Evolutionary conservation across 2,329 filamentous ascomycete species (phyloP), one percentile per base, ranked within the genome.

Genomic region (Colletotrichum falcatum): DNA sequence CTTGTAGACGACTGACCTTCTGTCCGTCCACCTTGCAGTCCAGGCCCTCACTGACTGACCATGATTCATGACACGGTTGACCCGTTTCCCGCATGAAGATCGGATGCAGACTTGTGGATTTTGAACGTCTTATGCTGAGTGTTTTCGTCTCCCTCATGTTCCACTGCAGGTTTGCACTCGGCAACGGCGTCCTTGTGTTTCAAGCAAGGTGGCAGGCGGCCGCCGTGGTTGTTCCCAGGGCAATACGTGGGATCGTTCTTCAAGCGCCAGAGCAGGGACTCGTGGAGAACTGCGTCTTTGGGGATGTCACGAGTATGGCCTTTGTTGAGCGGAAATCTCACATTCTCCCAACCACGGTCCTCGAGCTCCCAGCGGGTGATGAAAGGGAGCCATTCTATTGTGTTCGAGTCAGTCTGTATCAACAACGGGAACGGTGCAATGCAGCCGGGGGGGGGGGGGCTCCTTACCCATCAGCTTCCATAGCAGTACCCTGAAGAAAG

Each of bases 381-480:
- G 65, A 81, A 73, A 0, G 82, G 82, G 1, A 83, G 73, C 64
- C 74, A 80, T 77, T 84, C 82, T 81, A 56, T 23, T 26, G 12
- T 7, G 49, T 0, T 16, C 1, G 51, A 3, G 14, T 71, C 4
- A 72, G 42, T 71, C 4, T 71, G 42, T 42, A 18, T 39, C 2
- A 2, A 7, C 5, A 30, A 37, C 5, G 0, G 12, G 1, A 23
- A 26, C 0, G 1, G 4, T 8, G 5, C 5, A 2, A 14, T 8
- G 20, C 11, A 26, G 26, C 20, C 6, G 5, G 6, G 6, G 11
- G 12, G 37, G 37, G 6, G 8, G 9, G 6, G 2, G 1, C 1
- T 12, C 56, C 82, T 78, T 74, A 84, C 82, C 82, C 79, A 83
- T 79, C 44, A 82, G 78, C 54, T 81, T 83, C 82, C 82, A 84